A percentile compares a stretch with the other conserved stretches of the same genome.
Evolutionary conservation across 2,329 filamentous ascomycete species (phyloP).

Genomic region (Trichophyton mentagrophytes): DNA sequence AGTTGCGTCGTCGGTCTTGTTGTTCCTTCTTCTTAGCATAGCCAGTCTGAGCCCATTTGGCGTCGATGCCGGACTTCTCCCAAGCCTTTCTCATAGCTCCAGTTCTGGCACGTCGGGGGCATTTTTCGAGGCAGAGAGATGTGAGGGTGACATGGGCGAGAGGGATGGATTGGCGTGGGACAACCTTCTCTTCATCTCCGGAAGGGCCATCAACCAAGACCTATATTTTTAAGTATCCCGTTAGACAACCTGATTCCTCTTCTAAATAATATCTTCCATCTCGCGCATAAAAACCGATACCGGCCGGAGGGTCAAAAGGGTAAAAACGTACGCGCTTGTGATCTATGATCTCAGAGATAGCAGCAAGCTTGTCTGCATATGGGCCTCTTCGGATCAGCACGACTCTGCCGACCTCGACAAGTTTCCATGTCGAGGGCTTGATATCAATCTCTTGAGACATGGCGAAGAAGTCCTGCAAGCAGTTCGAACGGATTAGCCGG

Average conservation of each 20-base stretch:
- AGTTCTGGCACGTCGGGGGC: conserved; percentile 73
- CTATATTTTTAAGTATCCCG: conserved; percentile 37
- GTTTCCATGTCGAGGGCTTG: conserved; percentile 76
- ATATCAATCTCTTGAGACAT: conserved; percentile 67
- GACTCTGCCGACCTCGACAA: conserved; percentile 97
- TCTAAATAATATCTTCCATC: not conserved
- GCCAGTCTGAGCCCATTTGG: conserved; percentile 81
- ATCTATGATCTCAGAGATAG: conserved; percentile 98
- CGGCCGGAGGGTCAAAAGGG: not conserved
- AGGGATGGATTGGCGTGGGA: conserved; percentile 75
- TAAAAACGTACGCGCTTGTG: conserved; percentile 89
- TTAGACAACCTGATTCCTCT: not conserved
- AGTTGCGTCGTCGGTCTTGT: conserved; percentile 70
- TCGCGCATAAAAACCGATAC: not conserved
- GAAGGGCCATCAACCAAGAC: conserved; percentile 93
- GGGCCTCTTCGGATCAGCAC: conserved; percentile 79
- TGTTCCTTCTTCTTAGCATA: conserved; percentile 90
- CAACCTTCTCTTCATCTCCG: conserved; percentile 61
- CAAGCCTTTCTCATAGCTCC: conserved; percentile 75
- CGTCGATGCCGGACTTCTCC: conserved; percentile 82
- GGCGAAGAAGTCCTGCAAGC: conserved; percentile 48
- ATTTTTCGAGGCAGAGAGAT: conserved; percentile 70
- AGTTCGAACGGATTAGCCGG: conserved; percentile 7
- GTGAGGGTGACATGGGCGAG: conserved; percentile 80
- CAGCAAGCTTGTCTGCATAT: conserved; percentile 72